Conservation (phyloP, 306 rosid genomes). For the Erythrophleum fordii region DNA sequence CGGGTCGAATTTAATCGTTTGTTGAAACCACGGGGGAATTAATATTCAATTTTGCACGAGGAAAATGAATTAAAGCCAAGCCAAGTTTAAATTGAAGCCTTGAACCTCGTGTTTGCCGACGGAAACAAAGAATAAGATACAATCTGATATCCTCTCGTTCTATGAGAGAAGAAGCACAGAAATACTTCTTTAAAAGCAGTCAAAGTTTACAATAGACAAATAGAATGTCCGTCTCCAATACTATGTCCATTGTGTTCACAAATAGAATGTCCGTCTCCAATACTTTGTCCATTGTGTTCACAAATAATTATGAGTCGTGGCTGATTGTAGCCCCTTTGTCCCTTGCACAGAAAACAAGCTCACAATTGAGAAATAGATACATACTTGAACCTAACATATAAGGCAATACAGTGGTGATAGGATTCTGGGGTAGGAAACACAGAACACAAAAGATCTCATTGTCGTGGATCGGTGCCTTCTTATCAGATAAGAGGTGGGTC, state of each 20-base stretch:
- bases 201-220: slow-evolving; percentile 27
- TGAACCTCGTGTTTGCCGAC: not conserved
- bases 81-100: not conserved
- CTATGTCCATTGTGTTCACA: not conserved
- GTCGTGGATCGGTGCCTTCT: too few species aligned
- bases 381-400: not conserved
- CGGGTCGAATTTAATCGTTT: not conserved
- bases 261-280: too few species aligned
- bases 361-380: not conserved
- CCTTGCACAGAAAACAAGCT: too few species aligned
- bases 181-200: not conserved
- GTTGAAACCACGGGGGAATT: not conserved
- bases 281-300: too few species aligned
- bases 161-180: too few species aligned
- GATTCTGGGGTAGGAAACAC: not conserved
- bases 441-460: too few species aligned
- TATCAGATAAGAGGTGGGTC: not conserved
- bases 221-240: not conserved
- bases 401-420: too few species aligned
- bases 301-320: not conserved
- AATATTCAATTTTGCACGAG: not conserved
- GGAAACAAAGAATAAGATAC: not conserved
- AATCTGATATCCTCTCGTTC: not conserved
- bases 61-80: slow-evolving; percentile 7
- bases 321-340: not conserved